A percentile compares a stretch with the other conserved stretches of the same genome.
Conservation (phyloP, 2,329 filamentous ascomycete genomes). For the Ophiocordyceps australis region DNA sequence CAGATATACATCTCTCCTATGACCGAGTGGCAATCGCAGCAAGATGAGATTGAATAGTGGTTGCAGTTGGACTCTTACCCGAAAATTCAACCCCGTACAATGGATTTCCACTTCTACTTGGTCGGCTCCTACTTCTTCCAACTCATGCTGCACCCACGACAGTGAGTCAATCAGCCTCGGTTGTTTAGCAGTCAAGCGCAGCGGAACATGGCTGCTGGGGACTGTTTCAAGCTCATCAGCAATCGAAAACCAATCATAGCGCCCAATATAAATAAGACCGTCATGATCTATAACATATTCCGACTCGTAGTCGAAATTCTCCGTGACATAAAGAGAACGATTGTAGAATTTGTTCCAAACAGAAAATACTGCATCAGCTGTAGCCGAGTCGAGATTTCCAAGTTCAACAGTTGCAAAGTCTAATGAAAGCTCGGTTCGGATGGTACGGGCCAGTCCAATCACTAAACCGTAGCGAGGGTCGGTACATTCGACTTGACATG, state of each 20-base stretch:
- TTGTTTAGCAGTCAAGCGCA: not conserved
- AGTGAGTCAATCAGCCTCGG: not conserved
- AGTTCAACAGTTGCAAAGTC: slow-evolving; percentile 4
- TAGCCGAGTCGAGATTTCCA: not conserved
- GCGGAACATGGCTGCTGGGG: too few species aligned
- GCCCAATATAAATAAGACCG: not conserved
- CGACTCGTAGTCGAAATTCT: not conserved
- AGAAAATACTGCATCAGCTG: not conserved
- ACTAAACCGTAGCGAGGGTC: slow-evolving; percentile 2
- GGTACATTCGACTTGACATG: slow-evolving; percentile 1
- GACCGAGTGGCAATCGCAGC: too few species aligned
- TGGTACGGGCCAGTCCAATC: slow-evolving; percentile 2
- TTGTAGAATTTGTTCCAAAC: not conserved
- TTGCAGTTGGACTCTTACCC: not conserved
- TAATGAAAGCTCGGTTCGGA: slow-evolving; percentile 1
- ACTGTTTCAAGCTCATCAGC: not conserved
- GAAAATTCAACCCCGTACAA: not conserved
- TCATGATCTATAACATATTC: not conserved
- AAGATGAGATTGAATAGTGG: not conserved
- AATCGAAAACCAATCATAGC: not conserved
- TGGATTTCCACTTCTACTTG: not conserved
- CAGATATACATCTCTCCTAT: too few species aligned
- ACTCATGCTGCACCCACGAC: not conserved
- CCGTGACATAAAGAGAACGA: not conserved
- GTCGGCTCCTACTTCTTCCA: too few species aligned